Percentiles rank a stretch among this genome's conserved stretches.
These are phyloP conservation scores for Sarocladium oryzae DNA, from an alignment of 2,329 filamentous ascomycete species.

Conservation along the genomic window DNA sequence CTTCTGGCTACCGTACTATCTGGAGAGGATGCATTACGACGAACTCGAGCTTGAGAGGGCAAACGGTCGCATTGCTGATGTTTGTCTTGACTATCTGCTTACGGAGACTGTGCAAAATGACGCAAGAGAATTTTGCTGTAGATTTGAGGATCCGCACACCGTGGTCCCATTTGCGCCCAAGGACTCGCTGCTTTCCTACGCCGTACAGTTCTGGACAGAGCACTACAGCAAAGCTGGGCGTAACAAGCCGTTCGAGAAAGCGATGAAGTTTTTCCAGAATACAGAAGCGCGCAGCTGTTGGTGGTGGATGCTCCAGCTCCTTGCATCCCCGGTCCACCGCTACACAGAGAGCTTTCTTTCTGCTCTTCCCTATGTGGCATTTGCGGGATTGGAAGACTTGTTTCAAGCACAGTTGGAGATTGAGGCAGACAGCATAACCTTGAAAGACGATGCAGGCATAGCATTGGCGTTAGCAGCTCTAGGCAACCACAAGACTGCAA, in stretches of 20 bases:
- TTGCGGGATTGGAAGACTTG: background rate
- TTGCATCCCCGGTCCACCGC: background rate
- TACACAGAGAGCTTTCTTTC: background rate
- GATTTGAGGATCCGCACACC: background rate
- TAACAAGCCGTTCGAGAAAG: background rate
- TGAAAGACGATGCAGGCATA: background rate
- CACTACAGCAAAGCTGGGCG: constrained; percentile 5
- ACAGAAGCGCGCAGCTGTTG: background rate
- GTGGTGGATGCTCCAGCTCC: background rate
- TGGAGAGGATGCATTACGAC: constrained; percentile 1
- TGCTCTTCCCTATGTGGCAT: background rate
- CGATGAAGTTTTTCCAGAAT: background rate
- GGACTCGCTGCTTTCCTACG: background rate
- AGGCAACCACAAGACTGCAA: background rate
- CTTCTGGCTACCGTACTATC: background rate
- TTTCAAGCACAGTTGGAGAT: background rate
- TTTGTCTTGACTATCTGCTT: background rate
- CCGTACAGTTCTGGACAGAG: background rate
- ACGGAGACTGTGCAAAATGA: background rate
- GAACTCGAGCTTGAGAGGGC: background rate
- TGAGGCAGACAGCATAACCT: background rate
- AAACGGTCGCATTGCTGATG: background rate
- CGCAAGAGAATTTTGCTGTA: background rate
- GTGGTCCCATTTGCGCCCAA: background rate
- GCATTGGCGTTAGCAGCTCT: background rate